A percentile compares a stretch with the other conserved stretches of the same genome.
phyloP scores from a whole-genome alignment of 1,284 basidiomycete genomes.

The Megacollybia platyphylla region DNA sequence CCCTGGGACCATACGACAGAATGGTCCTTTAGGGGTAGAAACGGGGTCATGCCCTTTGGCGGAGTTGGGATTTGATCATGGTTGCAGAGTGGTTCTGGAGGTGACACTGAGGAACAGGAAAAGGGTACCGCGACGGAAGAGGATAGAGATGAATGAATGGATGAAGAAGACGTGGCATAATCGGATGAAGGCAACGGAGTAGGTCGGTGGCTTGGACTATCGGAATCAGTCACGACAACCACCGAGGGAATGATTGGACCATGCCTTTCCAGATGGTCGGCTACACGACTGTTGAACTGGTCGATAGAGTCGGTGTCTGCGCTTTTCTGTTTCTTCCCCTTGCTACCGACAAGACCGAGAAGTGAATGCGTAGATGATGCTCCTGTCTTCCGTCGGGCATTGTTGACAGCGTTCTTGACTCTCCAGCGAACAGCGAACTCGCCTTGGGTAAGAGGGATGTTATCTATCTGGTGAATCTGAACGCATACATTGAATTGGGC shows the following conservation, averaged over 20 bases:
- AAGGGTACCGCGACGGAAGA: slow-evolving; percentile 6
- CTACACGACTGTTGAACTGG: too few species aligned
- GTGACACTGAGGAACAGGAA: slow-evolving; percentile 15
- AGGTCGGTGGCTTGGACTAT: slow-evolving; percentile 9
- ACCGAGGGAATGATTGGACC: slow-evolving; percentile 17
- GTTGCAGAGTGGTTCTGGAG: slow-evolving; percentile 4
- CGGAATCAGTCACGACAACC: slow-evolving; percentile 14
- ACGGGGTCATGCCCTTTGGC: slow-evolving; percentile 44
- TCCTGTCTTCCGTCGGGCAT: neutral
- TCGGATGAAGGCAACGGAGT: slow-evolving; percentile 10
- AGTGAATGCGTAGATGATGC: too few species aligned
- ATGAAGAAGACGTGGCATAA: slow-evolving; percentile 5
- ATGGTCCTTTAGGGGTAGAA: slow-evolving; percentile 45
- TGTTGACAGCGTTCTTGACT: slow-evolving; percentile 35
- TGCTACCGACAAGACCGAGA: too few species aligned
- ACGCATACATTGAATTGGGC: slow-evolving; percentile 57
- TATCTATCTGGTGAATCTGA: slow-evolving; percentile 59
- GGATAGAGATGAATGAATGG: slow-evolving; percentile 1
- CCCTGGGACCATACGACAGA: slow-evolving; percentile 44
- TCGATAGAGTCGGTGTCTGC: too few species aligned
- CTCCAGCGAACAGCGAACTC: slow-evolving; percentile 70
- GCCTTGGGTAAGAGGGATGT: slow-evolving; percentile 65
- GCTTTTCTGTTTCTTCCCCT: too few species aligned
- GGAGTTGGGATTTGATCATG: slow-evolving; percentile 12
- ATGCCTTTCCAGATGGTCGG: too few species aligned